Conservation (phyloP, 495 filamentous ascomycete species). For the Tetracladium marchalianum region DNA sequence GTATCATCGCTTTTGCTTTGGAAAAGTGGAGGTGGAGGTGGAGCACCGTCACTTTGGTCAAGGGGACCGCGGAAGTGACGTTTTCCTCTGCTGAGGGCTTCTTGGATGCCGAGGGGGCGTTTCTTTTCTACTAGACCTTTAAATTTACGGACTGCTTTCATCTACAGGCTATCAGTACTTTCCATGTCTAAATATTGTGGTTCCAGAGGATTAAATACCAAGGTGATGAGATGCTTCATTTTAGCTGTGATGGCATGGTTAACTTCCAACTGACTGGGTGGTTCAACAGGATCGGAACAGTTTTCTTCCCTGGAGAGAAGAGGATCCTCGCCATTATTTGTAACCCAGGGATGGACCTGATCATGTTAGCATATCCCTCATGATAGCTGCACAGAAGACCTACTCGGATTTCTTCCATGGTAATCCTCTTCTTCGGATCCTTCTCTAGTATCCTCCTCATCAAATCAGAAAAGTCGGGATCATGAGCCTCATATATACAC, state of each 20-base stretch:
- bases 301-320: conserved; percentile 80
- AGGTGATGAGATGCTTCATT: conserved; percentile 70
- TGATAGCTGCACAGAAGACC: conserved; percentile 10
- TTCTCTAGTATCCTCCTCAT: conserved; percentile 64
- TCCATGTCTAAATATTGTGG: background rate
- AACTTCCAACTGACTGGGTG: conserved; percentile 81
- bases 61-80: conserved; percentile 11
- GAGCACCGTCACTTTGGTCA: conserved; percentile 15
- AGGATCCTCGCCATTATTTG: conserved; percentile 67
- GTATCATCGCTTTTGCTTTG: conserved; percentile 39
- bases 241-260: conserved; percentile 83
- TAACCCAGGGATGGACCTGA: conserved; percentile 93
- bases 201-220: conserved; percentile 46
- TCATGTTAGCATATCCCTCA: conserved; percentile 6
- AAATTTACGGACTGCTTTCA: conserved; percentile 87
- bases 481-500: conserved; percentile 41
- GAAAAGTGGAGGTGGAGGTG: conserved; percentile 36
- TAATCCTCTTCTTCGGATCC: conserved; percentile 68
- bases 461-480: conserved; percentile 55
- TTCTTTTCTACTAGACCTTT: conserved; percentile 46
- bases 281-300: conserved; percentile 64
- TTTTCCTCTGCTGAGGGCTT: conserved; percentile 44
- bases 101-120: conserved; percentile 42
- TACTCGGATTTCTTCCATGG: conserved; percentile 72
- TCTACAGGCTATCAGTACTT: conserved; percentile 35